phyloP scores from a whole-genome alignment of 306 rosid genomes.

The Cicer bijugum region DNA sequence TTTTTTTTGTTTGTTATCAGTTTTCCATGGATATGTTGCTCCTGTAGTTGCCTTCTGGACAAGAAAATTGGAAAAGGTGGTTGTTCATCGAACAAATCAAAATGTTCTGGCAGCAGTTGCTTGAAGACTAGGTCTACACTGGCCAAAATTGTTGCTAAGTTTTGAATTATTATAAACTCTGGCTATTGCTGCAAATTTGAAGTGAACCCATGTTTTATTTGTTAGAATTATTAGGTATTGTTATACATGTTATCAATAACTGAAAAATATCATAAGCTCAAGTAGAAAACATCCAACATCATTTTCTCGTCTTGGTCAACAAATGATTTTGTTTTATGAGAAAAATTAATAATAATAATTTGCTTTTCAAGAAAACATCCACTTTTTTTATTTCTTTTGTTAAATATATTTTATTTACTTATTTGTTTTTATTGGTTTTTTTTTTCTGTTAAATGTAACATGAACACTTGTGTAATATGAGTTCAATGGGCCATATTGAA shows the following conservation, averaged over 20 bases:
- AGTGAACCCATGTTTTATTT: neutral
- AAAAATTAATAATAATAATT: too few relatives aligned
- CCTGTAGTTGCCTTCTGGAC: constrained; percentile 31
- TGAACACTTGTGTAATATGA: too few relatives aligned
- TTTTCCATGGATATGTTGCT: constrained; percentile 43
- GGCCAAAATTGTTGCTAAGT: constrained; percentile 38
- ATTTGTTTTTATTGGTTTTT: too few relatives aligned
- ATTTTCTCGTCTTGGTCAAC: neutral
- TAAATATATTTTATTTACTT: too few relatives aligned
- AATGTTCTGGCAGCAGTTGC: constrained; percentile 29
- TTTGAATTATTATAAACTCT: neutral
- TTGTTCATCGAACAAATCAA: constrained; percentile 39
- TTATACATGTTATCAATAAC: constrained; percentile 15
- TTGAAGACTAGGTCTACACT: constrained; percentile 35
- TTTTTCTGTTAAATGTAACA: too few relatives aligned
- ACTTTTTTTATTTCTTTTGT: too few relatives aligned
- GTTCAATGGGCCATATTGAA: too few relatives aligned
- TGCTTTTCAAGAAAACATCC: too few relatives aligned
- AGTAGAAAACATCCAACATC: neutral
- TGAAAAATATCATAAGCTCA: neutral
- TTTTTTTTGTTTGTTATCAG: constrained; percentile 7
- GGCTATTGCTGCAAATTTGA: constrained; percentile 9
- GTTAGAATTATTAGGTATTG: neutral
- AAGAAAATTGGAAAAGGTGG: constrained; percentile 34
- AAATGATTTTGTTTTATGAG: too few relatives aligned